Conservation (phyloP, 352 stramenopile species). For the Phytophthora ramorum region DNA sequence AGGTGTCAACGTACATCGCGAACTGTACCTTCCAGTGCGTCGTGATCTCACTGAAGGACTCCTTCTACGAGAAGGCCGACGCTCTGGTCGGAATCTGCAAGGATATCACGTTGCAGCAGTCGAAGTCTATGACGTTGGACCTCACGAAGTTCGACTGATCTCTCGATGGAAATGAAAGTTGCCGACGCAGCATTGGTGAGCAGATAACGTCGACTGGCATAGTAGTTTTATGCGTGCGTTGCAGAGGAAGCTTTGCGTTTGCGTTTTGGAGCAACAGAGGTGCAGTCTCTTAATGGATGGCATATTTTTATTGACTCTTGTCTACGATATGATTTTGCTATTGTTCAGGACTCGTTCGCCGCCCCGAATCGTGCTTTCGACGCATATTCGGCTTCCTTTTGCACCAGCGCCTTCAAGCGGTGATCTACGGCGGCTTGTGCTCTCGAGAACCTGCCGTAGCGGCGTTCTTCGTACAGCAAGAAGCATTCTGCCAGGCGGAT, state of each 20-base stretch:
- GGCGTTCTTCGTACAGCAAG: constrained; percentile 62
- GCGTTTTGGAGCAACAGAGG: background rate
- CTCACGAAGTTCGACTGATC: constrained; percentile 72
- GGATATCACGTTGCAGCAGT: constrained; percentile 77
- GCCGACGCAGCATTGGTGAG: background rate
- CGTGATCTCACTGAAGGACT: constrained; percentile 98
- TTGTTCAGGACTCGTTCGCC: constrained; percentile 13
- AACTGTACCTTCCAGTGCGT: constrained; percentile 97
- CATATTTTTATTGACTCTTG: constrained; percentile 1
- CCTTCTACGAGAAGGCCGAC: constrained; percentile 96
- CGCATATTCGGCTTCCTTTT: constrained; percentile 66
- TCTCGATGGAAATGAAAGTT: background rate
- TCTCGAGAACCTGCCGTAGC: constrained; percentile 50
- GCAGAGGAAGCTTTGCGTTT: constrained; percentile 1
- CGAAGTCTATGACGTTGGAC: constrained; percentile 80
- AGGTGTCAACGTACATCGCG: constrained; percentile 97
- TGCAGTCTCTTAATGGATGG: constrained; percentile 12
- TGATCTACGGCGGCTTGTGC: constrained; percentile 44
- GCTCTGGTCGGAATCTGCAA: constrained; percentile 94
- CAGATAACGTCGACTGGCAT: constrained; percentile 5
- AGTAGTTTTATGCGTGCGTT: constrained; percentile 18
- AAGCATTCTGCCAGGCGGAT: constrained; percentile 67
- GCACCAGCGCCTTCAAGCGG: constrained; percentile 60
- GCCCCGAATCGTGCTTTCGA: constrained; percentile 58
- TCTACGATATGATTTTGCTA: background rate